Percentiles rank a stretch among this genome's conserved stretches.
phyloP scores from a whole-genome alignment of 192 early-diverging fungal species.

The Coemansia aciculifera region DNA sequence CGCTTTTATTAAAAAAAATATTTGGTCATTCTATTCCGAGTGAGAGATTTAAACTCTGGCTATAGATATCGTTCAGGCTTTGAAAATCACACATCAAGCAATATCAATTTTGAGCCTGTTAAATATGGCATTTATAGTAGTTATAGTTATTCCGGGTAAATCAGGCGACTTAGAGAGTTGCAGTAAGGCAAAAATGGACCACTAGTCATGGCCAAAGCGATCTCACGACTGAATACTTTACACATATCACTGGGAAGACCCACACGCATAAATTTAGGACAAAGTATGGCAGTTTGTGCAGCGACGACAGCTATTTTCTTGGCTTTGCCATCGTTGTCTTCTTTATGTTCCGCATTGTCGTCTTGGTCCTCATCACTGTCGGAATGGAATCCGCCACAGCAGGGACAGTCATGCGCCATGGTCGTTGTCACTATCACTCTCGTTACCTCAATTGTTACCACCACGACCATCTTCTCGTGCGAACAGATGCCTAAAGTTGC shows the following conservation, averaged over 20 bases:
- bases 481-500: not conserved
- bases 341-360: too few relatives aligned
- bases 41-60: too few relatives aligned
- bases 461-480: not conserved
- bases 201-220: not conserved
- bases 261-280: not conserved
- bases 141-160: not conserved
- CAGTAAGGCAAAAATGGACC: not conserved
- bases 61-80: too few relatives aligned
- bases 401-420: not conserved
- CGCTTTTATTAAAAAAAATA: too few relatives aligned
- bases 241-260: not conserved
- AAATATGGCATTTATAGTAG: too few relatives aligned
- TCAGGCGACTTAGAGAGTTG: not conserved
- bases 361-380: not conserved
- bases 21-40: too few relatives aligned
- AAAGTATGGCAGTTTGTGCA: not conserved
- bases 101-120: too few relatives aligned
- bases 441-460: not conserved
- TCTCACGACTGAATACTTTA: not conserved
- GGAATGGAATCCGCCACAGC: not conserved
- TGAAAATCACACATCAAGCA: too few relatives aligned
- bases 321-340: not conserved
- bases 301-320: not conserved
- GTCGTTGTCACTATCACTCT: not conserved